Percentiles rank a stretch among this genome's conserved stretches.
phyloP scores from a whole-genome alignment of 208 protist genomes.

The Trypanosoma conorhini region DNA sequence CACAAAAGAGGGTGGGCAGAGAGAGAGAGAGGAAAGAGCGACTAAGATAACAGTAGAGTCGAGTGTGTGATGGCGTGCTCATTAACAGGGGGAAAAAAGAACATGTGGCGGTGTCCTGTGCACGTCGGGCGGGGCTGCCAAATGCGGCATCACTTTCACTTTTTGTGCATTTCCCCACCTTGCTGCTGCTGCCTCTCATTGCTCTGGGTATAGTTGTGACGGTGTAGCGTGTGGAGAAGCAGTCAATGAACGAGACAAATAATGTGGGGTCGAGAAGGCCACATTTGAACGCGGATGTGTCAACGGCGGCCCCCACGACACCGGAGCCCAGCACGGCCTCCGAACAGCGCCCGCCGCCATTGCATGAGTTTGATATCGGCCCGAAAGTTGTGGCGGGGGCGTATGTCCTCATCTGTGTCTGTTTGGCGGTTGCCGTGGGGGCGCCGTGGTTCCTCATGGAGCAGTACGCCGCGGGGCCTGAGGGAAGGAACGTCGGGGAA shows the following conservation, averaged over 20 bases:
- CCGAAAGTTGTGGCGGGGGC: conserved; percentile 37
- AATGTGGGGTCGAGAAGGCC: background rate
- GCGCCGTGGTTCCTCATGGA: conserved; percentile 66
- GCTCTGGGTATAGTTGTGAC: too few species aligned
- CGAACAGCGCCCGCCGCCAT: conserved; percentile 46
- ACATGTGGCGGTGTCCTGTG: too few species aligned
- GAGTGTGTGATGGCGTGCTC: too few species aligned
- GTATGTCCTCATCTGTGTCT: conserved; percentile 40
- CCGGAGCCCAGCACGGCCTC: conserved; percentile 6
- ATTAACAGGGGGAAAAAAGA: too few species aligned
- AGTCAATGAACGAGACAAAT: too few species aligned
- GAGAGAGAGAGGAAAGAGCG: background rate
- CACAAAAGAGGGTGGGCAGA: too few species aligned
- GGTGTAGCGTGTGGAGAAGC: too few species aligned
- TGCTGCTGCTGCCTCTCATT: too few species aligned
- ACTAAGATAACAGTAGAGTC: background rate
- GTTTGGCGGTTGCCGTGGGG: conserved; percentile 52
- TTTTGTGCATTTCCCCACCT: too few species aligned
- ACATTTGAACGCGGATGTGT: background rate
- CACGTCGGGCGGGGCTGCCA: too few species aligned
- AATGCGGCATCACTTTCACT: too few species aligned
- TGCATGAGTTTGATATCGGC: conserved; percentile 50
- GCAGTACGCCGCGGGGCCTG: conserved; percentile 50
- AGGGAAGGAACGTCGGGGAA: conserved; percentile 23
- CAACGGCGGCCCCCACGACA: background rate